Evolutionary conservation across 2,329 filamentous ascomycete genomes (phyloP), one percentile per base, ranked within the genome.

Genomic region (Penicillium sp.): DNA sequence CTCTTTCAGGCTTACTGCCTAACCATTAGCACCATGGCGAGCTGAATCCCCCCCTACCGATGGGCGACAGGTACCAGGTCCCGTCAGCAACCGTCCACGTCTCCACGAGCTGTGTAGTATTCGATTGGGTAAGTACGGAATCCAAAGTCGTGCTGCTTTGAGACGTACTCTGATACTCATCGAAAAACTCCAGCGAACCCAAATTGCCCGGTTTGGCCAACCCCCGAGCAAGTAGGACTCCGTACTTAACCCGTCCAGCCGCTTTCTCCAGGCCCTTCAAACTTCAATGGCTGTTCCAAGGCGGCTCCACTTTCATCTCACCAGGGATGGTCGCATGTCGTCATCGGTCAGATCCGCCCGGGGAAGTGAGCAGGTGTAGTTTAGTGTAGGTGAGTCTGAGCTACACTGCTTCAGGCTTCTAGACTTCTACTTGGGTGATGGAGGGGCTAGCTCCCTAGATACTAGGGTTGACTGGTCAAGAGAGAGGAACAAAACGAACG

Each of bases 241-340:
- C 45, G 28, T 35, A 20, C 22, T 35, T 42, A 28, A 53, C n/a
- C 50, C 35, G 35, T 37, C 50, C 50, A 39, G 49, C 49, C 43
- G 43, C 43, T 28, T 31, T 28, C 22, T 37, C 49, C 49, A 52
- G 34, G 49, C 35, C 28, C 49, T 25, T 28, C 28, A 17, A 8
- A 10, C 14, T 20, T 43, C 17, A 31, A n/a, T n/a, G 25, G 25
- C 10, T 15, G 8, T 53, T 35, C 55, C 49, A 53, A 57, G 47
- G 41, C 58, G 42, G 41, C 58, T 60, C 54, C 58, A 60, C 58
- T 60, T 60, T 57, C 42, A 38, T 45, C 41, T 54, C 52, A 25
- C 51, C 51, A 42, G 28, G 25, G 25, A 37, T 20, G 37, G 42
- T n/a, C 31, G n/a, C 54, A 62, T 62, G 59, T 62, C 62, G 62